Evolutionary conservation across 495 filamentous ascomycete species (phyloP).

Genomic region (Bathelium albidoporum): DNA sequence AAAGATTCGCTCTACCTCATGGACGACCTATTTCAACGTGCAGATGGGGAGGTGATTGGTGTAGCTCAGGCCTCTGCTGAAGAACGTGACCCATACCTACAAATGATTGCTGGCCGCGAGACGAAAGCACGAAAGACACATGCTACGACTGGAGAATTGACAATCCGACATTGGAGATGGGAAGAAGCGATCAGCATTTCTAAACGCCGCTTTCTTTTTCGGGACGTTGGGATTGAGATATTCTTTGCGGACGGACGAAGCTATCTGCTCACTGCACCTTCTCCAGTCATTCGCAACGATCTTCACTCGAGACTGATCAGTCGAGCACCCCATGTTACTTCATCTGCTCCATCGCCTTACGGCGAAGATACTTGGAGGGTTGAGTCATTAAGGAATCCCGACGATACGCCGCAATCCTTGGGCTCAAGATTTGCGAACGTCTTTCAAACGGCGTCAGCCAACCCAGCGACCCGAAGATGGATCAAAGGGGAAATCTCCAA

Average conservation of each 20-base stretch:
- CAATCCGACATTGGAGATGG: conserved; percentile 87
- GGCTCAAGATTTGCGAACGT: conserved; percentile 92
- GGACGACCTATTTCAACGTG: conserved; percentile 87
- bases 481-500: conserved; percentile 91
- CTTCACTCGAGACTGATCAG: conserved; percentile 60
- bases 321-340: conserved; percentile 66
- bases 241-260: conserved; percentile 96
- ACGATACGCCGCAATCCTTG: conserved; percentile 72
- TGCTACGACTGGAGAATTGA: conserved; percentile 52
- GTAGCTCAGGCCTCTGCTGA: conserved; percentile 87
- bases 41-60: conserved; percentile 91
- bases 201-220: conserved; percentile 87
- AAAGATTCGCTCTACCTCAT: conserved; percentile 88
- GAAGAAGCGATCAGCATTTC: conserved; percentile 92
- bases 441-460: conserved; percentile 62
- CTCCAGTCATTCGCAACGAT: conserved; percentile 60
- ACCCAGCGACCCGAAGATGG: conserved; percentile 85
- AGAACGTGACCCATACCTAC: conserved; percentile 88
- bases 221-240: conserved; percentile 87
- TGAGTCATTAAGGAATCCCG: conserved; percentile 70
- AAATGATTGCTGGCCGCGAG: conserved; percentile 78
- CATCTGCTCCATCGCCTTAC: conserved; percentile 35
- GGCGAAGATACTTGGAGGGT: conserved; percentile 72
- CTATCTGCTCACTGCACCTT: conserved; percentile 78
- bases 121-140: conserved; percentile 40